phyloP scores from a whole-genome alignment of 2,329 filamentous ascomycete genomes.

The Botrytis squamosa region DNA sequence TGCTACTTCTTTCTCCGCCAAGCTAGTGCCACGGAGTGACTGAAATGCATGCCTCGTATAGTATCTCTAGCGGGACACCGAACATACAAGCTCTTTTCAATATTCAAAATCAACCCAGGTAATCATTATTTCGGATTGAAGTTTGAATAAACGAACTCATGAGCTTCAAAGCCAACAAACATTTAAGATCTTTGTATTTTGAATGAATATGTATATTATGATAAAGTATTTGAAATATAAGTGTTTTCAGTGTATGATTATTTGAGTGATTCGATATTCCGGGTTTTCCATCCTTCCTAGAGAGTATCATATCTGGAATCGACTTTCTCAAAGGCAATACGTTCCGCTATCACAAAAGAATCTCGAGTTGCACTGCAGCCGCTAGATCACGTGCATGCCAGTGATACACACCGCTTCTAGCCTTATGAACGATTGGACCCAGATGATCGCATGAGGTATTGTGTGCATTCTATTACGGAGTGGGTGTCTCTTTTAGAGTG shows the following conservation, averaged over 20 bases:
- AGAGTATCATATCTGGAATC: background rate
- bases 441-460: constrained; percentile 11
- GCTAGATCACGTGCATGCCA: background rate
- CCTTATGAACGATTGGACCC: background rate
- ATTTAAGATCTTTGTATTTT: background rate
- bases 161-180: background rate
- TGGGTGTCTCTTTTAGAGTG: background rate
- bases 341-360: background rate
- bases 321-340: background rate
- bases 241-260: background rate
- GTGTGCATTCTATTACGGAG: background rate
- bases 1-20: background rate
- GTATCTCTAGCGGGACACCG: background rate
- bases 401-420: constrained; percentile 15
- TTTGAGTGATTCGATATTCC: background rate
- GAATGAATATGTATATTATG: background rate
- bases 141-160: background rate
- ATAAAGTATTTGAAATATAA: background rate
- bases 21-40: constrained; percentile 3
- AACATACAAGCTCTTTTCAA: background rate
- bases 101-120: background rate
- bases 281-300: background rate
- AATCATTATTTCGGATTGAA: background rate
- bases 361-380: background rate
- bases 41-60: background rate